A percentile compares a stretch with the other conserved stretches of the same genome.
These are phyloP conservation scores for Oxyria digyna DNA, from an alignment of 148 eudicot species.

Conservation along the genomic window DNA sequence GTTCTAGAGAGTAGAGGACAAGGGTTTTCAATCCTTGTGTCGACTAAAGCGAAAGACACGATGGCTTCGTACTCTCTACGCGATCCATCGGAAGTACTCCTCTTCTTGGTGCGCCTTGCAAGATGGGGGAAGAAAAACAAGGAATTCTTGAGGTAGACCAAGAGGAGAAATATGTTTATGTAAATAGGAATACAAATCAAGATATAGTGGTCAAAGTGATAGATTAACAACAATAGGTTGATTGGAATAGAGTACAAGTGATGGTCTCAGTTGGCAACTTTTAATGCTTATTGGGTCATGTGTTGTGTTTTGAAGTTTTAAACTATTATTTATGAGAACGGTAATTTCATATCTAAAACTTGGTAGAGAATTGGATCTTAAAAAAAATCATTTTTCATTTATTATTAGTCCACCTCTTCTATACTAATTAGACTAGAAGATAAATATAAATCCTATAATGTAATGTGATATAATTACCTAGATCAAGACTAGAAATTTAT, in stretches of 20 bases:
- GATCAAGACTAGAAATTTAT: too few relatives aligned
- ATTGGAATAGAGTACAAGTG: neutral
- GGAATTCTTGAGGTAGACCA: constrained; percentile 4
- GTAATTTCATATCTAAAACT: too few relatives aligned
- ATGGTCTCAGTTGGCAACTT: too few relatives aligned
- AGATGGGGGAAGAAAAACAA: constrained; percentile 36
- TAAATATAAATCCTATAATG: too few relatives aligned
- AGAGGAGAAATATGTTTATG: neutral
- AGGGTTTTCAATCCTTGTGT: constrained; percentile 62
- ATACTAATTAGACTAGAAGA: too few relatives aligned
- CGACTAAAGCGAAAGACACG: constrained; percentile 49
- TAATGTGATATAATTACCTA: too few relatives aligned
- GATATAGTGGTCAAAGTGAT: neutral
- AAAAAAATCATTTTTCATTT: too few relatives aligned
- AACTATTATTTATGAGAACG: too few relatives aligned
- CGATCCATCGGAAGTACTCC: constrained; percentile 61
- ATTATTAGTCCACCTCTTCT: too few relatives aligned
- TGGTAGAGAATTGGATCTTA: too few relatives aligned
- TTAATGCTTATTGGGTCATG: too few relatives aligned
- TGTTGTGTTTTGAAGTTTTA: too few relatives aligned
- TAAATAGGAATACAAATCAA: neutral
- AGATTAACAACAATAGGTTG: neutral
- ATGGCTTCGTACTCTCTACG: constrained; percentile 51
- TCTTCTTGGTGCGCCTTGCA: constrained; percentile 38
- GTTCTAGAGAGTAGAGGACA: constrained; percentile 41